Conservation (phyloP, 768 basidiomycete species). For the Gymnopilus dilepis region DNA sequence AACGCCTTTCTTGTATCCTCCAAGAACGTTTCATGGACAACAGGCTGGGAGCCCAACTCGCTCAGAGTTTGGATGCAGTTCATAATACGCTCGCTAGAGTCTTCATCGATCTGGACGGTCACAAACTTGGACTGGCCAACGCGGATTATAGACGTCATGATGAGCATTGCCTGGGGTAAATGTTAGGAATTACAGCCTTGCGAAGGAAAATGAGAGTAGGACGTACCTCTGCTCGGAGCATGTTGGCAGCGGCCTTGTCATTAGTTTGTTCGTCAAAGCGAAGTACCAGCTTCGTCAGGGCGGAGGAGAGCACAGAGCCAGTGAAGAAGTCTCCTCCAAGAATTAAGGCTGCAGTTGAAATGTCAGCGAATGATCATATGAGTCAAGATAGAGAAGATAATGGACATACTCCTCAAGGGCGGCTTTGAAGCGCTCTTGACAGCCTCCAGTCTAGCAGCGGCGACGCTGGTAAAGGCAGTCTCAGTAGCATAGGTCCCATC, state of each 20-base stretch:
- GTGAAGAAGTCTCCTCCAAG: constrained; percentile 98
- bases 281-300: constrained; percentile 90
- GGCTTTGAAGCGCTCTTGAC: constrained; percentile 90
- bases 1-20: constrained; percentile 91
- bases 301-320: constrained; percentile 85
- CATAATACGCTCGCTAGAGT: constrained; percentile 94
- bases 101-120: constrained; percentile 95
- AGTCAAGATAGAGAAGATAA: not conserved
- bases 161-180: constrained; percentile 80
- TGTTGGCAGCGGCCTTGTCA: constrained; percentile 59
- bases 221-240: constrained; percentile 83
- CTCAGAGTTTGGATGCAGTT: constrained; percentile 95
- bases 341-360: constrained; percentile 63
- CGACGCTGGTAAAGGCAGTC: constrained; percentile 79
- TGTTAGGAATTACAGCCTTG: not conserved
- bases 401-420: constrained; percentile 74
- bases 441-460: constrained; percentile 70
- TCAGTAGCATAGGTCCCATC: constrained; percentile 99
- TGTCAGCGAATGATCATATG: not conserved
- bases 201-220: not conserved
- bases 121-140: constrained; percentile 97
- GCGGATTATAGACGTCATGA: constrained; percentile 97
- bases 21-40: constrained; percentile 75
- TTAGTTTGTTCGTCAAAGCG: constrained; percentile 65
- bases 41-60: constrained; percentile 63